Base-by-base conservation (phyloP, 768 basidiomycete genomes). In the Tubosaeta sp. region DNA sequence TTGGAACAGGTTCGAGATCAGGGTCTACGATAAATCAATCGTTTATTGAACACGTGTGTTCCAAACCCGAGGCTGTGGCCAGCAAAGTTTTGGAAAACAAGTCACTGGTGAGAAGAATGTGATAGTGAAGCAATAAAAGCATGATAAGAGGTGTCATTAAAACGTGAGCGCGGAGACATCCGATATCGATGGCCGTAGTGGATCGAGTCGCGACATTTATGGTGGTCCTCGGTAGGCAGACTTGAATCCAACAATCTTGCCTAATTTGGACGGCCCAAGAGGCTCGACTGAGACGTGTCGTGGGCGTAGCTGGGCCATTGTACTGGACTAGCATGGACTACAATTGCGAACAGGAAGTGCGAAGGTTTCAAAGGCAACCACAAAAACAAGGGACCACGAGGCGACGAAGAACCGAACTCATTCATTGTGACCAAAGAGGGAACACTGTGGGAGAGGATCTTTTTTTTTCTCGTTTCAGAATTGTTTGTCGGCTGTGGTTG, bases 341-440 rank as follows among this genome's bases (percentile, higher is more conserved):
- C 61, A 56, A 61, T 56, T 61, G 45, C 31, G 18, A 41, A 19
- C 11, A 10, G n/a, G 25, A 41, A 48, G 44, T 16, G 13, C 13
- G 29, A 42, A 27, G 16, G 39, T 40, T n/a, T n/a, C 24, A 27
- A 44, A 38, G 21, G 27, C 30, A 21, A 35, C 21, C 18, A 44
- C 44, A 43, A 38, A 34, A 59, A 65, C 31, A 58, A 52, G 34
- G 35, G 36, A 16, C 29, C 55, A 53, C 12, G 54, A 46, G 56
- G 55, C 41, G 31, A 50, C 7, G 41, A 46, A 21, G 48, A n/a
- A n/a, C n/a, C n/a, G n/a, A 41, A 51, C 18, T 12, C 8, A 19
- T 48, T 53, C 48, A 38, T 66, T 57, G 58, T 64, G 22, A 16
- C 56, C 38, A 54, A 63, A 67, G 31, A 24, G 34, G 59, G 30